phyloP scores from a whole-genome alignment of 306 rosid species.

The Comarum palustre region DNA sequence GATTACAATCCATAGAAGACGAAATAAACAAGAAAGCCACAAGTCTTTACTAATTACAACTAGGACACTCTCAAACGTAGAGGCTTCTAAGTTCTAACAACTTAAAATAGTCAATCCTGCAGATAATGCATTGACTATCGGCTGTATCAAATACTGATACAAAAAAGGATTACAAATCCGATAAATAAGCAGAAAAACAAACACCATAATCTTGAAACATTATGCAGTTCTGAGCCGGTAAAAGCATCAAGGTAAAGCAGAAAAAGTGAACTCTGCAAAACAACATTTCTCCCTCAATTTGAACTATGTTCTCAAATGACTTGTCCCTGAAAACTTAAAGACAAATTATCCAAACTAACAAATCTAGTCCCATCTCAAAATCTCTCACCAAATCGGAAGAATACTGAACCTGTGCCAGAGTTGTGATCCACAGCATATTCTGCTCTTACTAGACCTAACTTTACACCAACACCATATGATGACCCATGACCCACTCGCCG shows the following conservation, averaged over 20 bases:
- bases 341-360: constrained; percentile 25
- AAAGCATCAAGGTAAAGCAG: background rate
- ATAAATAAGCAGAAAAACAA: background rate
- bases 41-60: background rate
- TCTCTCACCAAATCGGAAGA: constrained; percentile 97
- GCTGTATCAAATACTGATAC: background rate
- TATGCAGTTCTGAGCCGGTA: background rate
- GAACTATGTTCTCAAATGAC: constrained; percentile 27
- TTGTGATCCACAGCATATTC: constrained; percentile 97
- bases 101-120: background rate
- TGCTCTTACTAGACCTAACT: constrained; percentile 85
- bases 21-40: background rate
- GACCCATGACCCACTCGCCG: constrained; percentile 91
- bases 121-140: background rate
- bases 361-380: constrained; percentile 50
- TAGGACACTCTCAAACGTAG: background rate
- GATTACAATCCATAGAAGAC: background rate
- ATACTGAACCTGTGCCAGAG: constrained; percentile 87
- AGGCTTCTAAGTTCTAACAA: too few relatives aligned
- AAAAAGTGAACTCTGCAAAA: background rate
- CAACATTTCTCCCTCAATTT: constrained; percentile 20
- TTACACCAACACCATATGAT: constrained; percentile 81
- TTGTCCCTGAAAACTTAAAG: constrained; percentile 28
- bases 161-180: background rate
- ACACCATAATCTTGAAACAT: background rate